These are phyloP conservation scores for Viola odorata DNA, from an alignment of 345 rosid genomes.

Conservation along the genomic window DNA sequence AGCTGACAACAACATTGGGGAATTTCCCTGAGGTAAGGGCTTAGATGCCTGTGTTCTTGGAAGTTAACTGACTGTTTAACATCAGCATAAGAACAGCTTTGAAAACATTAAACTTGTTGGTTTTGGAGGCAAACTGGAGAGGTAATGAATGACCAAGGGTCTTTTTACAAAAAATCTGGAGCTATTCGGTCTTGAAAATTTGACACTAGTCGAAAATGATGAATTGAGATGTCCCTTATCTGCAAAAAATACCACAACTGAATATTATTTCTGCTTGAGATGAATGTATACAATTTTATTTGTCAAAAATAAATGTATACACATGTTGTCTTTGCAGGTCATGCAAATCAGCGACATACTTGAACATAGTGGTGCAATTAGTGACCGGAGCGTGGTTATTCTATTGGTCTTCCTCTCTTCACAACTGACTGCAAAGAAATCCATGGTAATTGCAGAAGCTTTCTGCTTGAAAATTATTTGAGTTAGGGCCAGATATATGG, in stretches of 20 bases:
- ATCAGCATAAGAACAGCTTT: not conserved
- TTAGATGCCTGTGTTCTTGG: not conserved
- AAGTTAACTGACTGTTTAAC: not conserved
- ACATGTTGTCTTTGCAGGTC: conserved; percentile 45
- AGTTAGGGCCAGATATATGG: not conserved
- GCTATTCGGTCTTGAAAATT: not conserved
- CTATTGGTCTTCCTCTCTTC: conserved; percentile 72
- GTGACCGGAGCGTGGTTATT: conserved; percentile 62
- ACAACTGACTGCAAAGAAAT: conserved; percentile 58
- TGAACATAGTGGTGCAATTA: conserved; percentile 67
- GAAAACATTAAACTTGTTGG: not conserved
- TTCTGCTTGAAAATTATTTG: not conserved
- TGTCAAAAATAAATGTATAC: no score
- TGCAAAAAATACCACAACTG: no score
- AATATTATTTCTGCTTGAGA: no score
- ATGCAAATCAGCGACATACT: conserved; percentile 83
- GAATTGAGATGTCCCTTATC: no score
- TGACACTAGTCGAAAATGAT: no score
- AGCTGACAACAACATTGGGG: conserved; percentile 64
- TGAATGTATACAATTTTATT: no score
- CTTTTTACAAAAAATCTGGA: not conserved
- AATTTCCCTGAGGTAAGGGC: conserved; percentile 78
- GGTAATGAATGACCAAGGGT: not conserved
- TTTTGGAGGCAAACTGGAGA: conserved; percentile 4
- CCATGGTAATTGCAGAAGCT: conserved; percentile 41